Percentiles rank a stretch among this genome's conserved stretches.
Conservation (phyloP, 2,329 filamentous ascomycete species). For the Monilinia fructicola region DNA sequence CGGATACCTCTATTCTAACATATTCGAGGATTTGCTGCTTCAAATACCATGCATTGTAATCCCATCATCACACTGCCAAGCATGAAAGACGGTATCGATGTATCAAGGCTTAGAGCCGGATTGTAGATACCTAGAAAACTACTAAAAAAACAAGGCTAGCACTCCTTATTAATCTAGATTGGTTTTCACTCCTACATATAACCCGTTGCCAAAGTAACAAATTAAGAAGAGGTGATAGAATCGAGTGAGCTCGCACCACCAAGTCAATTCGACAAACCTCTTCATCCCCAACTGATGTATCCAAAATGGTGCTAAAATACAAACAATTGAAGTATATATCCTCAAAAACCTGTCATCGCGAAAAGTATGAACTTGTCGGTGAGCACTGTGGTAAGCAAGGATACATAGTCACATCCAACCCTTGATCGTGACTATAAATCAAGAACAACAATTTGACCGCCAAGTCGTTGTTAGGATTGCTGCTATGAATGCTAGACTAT, state of each 20-base stretch:
- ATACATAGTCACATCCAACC: conserved; percentile 1
- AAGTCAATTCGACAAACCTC: conserved; percentile 14
- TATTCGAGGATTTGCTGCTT: too few species aligned
- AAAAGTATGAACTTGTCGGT: not conserved
- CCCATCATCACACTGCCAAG: not conserved
- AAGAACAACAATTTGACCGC: not conserved
- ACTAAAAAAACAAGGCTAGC: not conserved
- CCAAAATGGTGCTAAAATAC: not conserved
- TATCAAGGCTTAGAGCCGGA: not conserved
- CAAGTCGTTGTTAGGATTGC: not conserved
- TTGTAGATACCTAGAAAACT: not conserved
- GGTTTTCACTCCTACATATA: not conserved
- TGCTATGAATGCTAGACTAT: too few species aligned
- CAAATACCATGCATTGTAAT: too few species aligned
- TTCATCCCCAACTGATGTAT: not conserved
- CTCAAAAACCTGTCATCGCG: not conserved
- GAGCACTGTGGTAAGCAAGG: not conserved
- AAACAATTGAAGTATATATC: not conserved
- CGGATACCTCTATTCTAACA: too few species aligned
- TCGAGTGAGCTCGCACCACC: conserved; percentile 18
- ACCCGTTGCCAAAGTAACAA: not conserved
- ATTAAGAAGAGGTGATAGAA: conserved; percentile 16
- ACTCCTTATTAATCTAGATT: not conserved
- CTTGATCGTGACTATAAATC: not conserved
- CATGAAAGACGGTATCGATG: not conserved